Base-by-base conservation (phyloP, 495 filamentous ascomycete genomes). In the Penicillium riverlandense region DNA sequence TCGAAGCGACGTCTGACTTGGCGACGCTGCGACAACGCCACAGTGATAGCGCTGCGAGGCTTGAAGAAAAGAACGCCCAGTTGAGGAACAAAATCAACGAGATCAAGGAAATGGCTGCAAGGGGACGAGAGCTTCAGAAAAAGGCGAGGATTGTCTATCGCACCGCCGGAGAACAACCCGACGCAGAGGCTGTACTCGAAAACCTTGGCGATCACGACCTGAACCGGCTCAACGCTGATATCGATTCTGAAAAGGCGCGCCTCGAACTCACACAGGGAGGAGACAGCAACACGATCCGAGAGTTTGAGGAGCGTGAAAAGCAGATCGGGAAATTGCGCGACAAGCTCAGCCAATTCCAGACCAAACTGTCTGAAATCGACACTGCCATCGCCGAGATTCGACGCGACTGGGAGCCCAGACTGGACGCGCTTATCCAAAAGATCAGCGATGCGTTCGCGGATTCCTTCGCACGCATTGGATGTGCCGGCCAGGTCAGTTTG, bases 401-500 rank as follows among this genome's bases (percentile, higher is more conserved):
- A 29, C 61, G 59, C 2, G 57, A 66, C 31, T 98, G 89, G 89
- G 92, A 97, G 59, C 94, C 92, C 0, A 63, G 76, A 53, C 72
- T 98, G 13, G 90, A 97, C 50, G 69, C 66, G 8, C 74, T 97
- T 12, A 74, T 96, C 34, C 65, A 67, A 31, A 81, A 80, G 55
- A 96, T 98, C 61, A 94, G 86, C 55, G 81, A 85, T 16, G 90
- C 90, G 2, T 97, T 97, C 56, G 78, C 82, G 1, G 79, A 89
- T 52, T 95, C 90, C 52, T 96, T 98, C 59, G 78, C 82, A 51
- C 85, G 90, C 59, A 97, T 98, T 58, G 88, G 83, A 44, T 96
- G 91, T 58, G 92, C 90, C n/a, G 92, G 92, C 33, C 86, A 96
- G 59, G 92, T 97, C 4, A 75, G 68, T 13, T 68, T 98, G 1